Conservation (phyloP, 768 basidiomycete genomes). For the Lentinula sp. region DNA sequence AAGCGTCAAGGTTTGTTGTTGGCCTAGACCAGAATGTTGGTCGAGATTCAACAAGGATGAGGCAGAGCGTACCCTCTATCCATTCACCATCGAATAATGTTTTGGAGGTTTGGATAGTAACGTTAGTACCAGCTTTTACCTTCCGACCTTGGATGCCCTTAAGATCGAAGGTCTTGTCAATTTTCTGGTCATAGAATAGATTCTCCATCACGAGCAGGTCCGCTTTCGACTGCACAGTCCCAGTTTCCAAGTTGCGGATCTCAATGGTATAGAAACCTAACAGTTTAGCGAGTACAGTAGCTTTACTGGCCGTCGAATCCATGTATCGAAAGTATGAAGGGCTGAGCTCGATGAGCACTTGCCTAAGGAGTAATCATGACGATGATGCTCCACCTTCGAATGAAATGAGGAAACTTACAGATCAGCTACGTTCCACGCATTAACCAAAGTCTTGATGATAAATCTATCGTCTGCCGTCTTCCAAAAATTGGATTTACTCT, state of each 20-base stretch:
- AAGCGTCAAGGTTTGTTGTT: constrained; percentile 58
- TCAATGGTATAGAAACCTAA: constrained; percentile 80
- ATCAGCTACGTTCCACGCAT: constrained; percentile 85
- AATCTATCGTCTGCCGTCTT: constrained; percentile 73
- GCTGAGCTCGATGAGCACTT: constrained; percentile 70
- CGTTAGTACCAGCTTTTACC: constrained; percentile 42
- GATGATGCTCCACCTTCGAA: background rate
- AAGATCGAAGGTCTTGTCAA: constrained; percentile 70
- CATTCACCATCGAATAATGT: constrained; percentile 81
- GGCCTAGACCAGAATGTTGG: constrained; percentile 31
- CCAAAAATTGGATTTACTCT: constrained; percentile 79
- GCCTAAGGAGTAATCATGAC: constrained; percentile 30
- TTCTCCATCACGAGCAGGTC: constrained; percentile 87
- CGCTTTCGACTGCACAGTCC: constrained; percentile 55
- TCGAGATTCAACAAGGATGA: background rate
- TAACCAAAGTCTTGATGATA: constrained; percentile 81
- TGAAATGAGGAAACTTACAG: constrained; percentile 42
- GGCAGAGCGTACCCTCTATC: constrained; percentile 56
- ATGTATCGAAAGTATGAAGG: constrained; percentile 80
- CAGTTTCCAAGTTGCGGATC: constrained; percentile 67
- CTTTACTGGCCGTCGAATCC: constrained; percentile 57
- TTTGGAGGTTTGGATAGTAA: constrained; percentile 31
- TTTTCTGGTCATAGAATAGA: constrained; percentile 64
- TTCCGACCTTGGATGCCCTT: constrained; percentile 80
- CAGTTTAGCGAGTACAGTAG: constrained; percentile 72